phyloP scores from a whole-genome alignment of 2,329 filamentous ascomycete species.

The Neocucurbitaria cava region DNA sequence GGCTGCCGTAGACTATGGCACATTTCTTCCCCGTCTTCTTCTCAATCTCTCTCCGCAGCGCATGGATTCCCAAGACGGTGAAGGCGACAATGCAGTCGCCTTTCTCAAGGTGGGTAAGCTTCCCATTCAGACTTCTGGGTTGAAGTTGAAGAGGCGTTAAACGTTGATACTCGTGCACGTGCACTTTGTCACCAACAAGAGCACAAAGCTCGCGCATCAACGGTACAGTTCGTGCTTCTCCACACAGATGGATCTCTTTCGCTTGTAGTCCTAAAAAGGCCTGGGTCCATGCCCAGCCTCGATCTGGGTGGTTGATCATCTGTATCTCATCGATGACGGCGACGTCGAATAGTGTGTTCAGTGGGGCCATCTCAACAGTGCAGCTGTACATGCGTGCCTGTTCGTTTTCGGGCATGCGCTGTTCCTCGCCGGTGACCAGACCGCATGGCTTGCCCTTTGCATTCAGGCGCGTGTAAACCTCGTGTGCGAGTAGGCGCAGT shows the following conservation, averaged over 20 bases:
- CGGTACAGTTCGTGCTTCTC: conserved; percentile 82
- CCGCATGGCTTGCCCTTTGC: conserved; percentile 79
- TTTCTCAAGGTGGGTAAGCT: conserved; percentile 76
- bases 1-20: conserved; percentile 88
- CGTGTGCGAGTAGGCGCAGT: conserved; percentile 85
- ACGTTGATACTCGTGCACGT: conserved; percentile 83
- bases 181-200: conserved; percentile 79
- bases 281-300: conserved; percentile 94
- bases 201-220: conserved; percentile 80
- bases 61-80: conserved; percentile 80
- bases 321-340: conserved; percentile 98
- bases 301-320: conserved; percentile 82
- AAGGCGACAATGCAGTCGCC: conserved; percentile 93
- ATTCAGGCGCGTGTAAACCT: conserved; percentile 88
- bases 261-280: conserved; percentile 87
- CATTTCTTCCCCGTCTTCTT: conserved; percentile 76
- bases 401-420: conserved; percentile 67
- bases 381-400: conserved; percentile 72
- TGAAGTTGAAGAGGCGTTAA: conserved; percentile 78
- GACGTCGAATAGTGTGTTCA: conserved; percentile 74
- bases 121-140: conserved; percentile 66
- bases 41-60: conserved; percentile 80
- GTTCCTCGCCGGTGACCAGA: conserved; percentile 90
- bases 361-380: conserved; percentile 88
- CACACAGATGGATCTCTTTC: conserved; percentile 90